phyloP scores from a whole-genome alignment of 1,284 basidiomycete genomes.

The Ganoderma meredithae region DNA sequence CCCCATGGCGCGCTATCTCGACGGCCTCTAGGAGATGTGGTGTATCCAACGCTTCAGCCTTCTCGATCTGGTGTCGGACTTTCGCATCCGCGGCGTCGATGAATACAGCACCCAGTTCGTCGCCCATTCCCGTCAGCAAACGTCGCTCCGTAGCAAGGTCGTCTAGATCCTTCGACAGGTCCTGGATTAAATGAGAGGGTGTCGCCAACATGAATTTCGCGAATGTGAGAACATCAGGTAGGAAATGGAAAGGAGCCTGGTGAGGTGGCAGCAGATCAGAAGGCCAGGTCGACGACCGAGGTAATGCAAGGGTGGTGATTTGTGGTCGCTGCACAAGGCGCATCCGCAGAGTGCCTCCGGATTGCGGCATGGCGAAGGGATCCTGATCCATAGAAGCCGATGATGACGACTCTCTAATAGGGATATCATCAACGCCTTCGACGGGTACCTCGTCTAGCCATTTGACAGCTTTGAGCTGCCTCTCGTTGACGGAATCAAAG shows the following conservation, averaged over 20 bases:
- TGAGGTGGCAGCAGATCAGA: conserved; percentile 91
- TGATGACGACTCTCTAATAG: conserved; percentile 53
- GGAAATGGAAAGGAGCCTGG: conserved; percentile 94
- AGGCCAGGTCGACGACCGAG: conserved; percentile 92
- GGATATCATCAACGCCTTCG: conserved; percentile 48
- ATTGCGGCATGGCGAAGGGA: conserved; percentile 49
- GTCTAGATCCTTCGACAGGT: conserved; percentile 79
- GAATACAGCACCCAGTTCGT: conserved; percentile 82
- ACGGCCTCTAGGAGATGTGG: conserved; percentile 61
- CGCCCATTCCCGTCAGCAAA: conserved; percentile 68
- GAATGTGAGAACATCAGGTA: conserved; percentile 90
- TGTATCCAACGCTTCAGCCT: conserved; percentile 79
- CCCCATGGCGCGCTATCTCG: conserved; percentile 66
- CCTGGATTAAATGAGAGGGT: conserved; percentile 80
- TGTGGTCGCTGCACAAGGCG: conserved; percentile 93
- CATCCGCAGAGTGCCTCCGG: conserved; percentile 77
- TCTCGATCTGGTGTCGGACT: conserved; percentile 79
- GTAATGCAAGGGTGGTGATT: conserved; percentile 95
- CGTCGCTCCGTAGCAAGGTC: conserved; percentile 77
- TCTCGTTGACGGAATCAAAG: conserved; percentile 91
- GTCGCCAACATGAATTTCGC: conserved; percentile 97
- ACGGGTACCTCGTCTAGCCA: conserved; percentile 67
- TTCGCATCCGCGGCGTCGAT: conserved; percentile 82
- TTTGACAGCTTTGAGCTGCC: conserved; percentile 92
- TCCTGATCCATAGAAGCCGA: conserved; percentile 46